These are phyloP conservation scores for Pseudoneurospora amorphoporcata DNA, from an alignment of 495 filamentous ascomycete genomes.

Conservation along the genomic window DNA sequence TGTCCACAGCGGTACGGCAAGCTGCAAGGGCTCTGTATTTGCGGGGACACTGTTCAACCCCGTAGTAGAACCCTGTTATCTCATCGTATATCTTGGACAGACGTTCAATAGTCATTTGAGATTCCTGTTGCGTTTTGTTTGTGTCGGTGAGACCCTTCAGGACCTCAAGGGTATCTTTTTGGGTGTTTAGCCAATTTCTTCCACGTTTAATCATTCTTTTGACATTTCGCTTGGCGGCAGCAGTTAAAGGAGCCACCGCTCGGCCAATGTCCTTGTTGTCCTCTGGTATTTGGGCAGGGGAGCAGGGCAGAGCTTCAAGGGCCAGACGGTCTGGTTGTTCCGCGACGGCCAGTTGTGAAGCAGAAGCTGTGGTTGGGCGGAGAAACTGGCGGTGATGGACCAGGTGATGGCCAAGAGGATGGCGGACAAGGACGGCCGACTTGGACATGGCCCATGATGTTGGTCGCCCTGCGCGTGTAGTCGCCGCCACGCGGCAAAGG, in stretches of 20 bases:
- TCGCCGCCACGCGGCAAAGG: not conserved
- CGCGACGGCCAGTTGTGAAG: not conserved
- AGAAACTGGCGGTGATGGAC: not conserved
- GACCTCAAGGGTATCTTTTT: not conserved
- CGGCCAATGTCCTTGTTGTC: not conserved
- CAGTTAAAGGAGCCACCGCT: not conserved
- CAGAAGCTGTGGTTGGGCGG: not conserved
- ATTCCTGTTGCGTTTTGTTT: not conserved
- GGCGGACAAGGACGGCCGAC: not conserved
- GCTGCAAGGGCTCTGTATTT: not conserved
- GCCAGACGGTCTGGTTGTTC: not conserved
- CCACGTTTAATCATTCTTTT: too few species aligned
- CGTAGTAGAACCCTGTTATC: accelerated
- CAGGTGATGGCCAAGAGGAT: not conserved
- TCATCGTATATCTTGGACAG: not conserved
- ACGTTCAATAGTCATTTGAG: not conserved
- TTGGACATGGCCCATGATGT: not conserved
- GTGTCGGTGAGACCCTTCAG: not conserved
- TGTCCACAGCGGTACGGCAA: not conserved
- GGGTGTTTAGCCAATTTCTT: too few species aligned
- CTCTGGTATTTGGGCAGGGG: not conserved
- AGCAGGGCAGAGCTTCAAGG: not conserved
- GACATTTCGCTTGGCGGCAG: too few species aligned
- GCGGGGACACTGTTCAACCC: not conserved
- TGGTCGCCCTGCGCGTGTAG: not conserved